These are phyloP conservation scores for Lanmaoa rubissima DNA, from an alignment of 768 basidiomycete species.

Conservation along the genomic window DNA sequence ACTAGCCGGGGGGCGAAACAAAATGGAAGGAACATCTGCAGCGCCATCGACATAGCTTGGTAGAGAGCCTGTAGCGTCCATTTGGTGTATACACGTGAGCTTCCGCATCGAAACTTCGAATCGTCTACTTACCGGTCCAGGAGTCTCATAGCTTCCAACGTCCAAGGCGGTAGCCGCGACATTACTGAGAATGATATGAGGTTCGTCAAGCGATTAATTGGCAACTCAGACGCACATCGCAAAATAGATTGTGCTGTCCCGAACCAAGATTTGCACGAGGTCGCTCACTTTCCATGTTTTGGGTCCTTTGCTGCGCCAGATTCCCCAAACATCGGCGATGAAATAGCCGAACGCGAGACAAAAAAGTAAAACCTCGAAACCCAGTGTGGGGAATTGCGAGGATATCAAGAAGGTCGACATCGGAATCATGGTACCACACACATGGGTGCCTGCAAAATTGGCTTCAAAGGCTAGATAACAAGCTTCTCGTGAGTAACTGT, in stretches of 20 bases:
- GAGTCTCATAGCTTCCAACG: neutral
- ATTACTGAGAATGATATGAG: slow-evolving; percentile 1
- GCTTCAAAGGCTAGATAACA: neutral
- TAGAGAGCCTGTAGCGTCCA: slow-evolving; percentile 3
- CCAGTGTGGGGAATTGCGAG: slow-evolving; percentile 6
- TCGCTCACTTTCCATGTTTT: slow-evolving; percentile 2
- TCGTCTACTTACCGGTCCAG: slow-evolving; percentile 1
- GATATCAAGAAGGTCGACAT: neutral
- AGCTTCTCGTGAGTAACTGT: neutral
- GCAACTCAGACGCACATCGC: slow-evolving; percentile 10
- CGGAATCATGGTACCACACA: slow-evolving; percentile 3
- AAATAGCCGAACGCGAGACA: slow-evolving; percentile 15
- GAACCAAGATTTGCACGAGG: slow-evolving; percentile 12
- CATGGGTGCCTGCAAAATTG: neutral
- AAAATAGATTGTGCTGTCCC: slow-evolving; percentile 22
- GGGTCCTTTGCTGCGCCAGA: neutral
- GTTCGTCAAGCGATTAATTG: neutral
- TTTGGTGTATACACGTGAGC: neutral
- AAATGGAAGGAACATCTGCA: slow-evolving; percentile 16
- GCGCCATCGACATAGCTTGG: slow-evolving; percentile 9
- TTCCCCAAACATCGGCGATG: neutral
- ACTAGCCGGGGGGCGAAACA: slow-evolving; percentile 20
- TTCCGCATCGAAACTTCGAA: neutral
- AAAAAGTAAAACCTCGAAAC: slow-evolving; percentile 19
- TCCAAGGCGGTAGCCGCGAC: slow-evolving; percentile 1